A percentile compares a stretch with the other conserved stretches of the same genome.
Evolutionary conservation across 1,139 yeast genomes (phyloP).

Genomic region (Suhomyces yuchorum): DNA sequence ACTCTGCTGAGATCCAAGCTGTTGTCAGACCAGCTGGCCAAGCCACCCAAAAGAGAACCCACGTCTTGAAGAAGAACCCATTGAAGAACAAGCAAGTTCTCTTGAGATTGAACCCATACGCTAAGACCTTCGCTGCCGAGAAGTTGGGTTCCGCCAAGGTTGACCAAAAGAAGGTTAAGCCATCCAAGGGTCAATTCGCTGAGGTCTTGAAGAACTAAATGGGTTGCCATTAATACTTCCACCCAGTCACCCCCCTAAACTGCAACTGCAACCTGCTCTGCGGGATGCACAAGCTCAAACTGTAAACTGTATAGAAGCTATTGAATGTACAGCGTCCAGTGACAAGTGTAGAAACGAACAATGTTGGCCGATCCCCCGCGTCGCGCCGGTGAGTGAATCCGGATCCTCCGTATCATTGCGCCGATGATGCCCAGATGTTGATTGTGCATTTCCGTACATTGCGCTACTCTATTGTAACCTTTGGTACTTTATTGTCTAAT

Average conservation of each 20-base stretch:
- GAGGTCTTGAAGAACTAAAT: conserved; percentile 60
- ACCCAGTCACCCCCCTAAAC: neutral
- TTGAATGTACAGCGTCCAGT: neutral
- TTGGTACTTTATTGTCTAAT: neutral
- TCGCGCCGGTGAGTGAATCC: no score
- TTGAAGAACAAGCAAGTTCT: conserved; percentile 99
- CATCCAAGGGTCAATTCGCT: conserved; percentile 73
- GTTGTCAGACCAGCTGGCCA: conserved; percentile 97
- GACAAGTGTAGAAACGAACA: neutral
- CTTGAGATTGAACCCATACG: conserved; percentile 99
- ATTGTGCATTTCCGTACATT: neutral
- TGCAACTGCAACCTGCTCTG: neutral
- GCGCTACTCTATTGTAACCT: neutral
- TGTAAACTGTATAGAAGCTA: neutral
- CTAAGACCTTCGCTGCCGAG: conserved; percentile 93
- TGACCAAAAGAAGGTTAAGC: conserved; percentile 61
- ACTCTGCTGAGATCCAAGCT: conserved; percentile 98
- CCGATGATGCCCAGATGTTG: neutral
- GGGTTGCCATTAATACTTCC: neutral
- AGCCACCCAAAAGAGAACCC: conserved; percentile 89
- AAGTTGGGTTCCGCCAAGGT: conserved; percentile 86
- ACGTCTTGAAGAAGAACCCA: conserved; percentile 99
- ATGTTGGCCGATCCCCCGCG: neutral
- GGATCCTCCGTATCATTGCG: neutral
- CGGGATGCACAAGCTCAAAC: neutral